phyloP scores from a whole-genome alignment of 108 stramenopile species.

The Nannochloropsis oceanica region DNA sequence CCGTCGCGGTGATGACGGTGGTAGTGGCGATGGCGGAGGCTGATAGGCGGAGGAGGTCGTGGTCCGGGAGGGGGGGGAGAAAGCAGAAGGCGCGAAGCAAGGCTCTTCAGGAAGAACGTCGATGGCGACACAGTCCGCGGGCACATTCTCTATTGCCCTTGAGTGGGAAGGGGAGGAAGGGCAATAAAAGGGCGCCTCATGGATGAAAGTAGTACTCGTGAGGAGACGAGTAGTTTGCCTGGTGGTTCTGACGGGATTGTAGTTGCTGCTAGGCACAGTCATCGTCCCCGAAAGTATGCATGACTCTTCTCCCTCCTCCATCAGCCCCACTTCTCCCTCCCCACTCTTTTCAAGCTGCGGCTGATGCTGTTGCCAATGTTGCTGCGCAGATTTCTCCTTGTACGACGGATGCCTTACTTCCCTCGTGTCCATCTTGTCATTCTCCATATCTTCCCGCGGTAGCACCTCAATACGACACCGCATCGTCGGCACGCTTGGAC shows the following conservation, averaged over 20 bases:
- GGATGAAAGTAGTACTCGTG: neutral
- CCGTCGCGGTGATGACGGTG: too few relatives aligned
- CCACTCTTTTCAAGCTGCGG: neutral
- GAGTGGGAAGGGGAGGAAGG: neutral
- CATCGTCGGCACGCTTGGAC: neutral
- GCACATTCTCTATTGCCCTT: neutral
- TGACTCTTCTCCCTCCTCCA: neutral
- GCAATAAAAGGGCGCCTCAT: neutral
- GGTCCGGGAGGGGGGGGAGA: neutral
- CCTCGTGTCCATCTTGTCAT: neutral
- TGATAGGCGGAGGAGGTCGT: neutral
- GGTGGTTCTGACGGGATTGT: neutral
- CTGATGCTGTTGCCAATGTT: too few relatives aligned
- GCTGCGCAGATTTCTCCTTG: too few relatives aligned
- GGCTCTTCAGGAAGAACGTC: neutral
- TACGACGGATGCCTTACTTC: neutral
- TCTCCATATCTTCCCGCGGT: neutral
- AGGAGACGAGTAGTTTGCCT: neutral
- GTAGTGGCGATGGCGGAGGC: too few relatives aligned
- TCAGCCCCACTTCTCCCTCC: neutral
- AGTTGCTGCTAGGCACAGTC: neutral
- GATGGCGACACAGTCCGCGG: neutral
- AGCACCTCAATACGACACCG: neutral
- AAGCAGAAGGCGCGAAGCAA: neutral
- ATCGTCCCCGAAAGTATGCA: neutral